phyloP scores from a whole-genome alignment of 805 yeast genomes.

The Spathaspora hagerdaliae region DNA sequence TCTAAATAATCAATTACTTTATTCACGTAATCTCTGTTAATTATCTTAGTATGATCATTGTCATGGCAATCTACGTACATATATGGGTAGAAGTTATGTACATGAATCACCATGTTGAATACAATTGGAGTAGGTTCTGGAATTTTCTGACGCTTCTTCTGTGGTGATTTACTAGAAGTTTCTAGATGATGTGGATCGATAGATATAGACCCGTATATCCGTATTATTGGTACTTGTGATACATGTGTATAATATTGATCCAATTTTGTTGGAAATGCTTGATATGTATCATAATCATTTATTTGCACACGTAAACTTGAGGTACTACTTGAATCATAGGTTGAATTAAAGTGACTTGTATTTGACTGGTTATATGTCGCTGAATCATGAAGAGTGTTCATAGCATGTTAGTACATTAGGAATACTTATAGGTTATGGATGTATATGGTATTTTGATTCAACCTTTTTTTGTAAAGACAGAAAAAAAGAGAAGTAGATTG shows the following conservation, averaged over 20 bases:
- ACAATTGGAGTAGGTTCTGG: constrained; percentile 7
- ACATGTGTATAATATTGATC: constrained; percentile 43
- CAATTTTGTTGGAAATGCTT: constrained; percentile 47
- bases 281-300: constrained; percentile 64
- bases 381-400: too few species aligned
- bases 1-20: constrained; percentile 45
- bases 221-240: constrained; percentile 63
- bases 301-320: constrained; percentile 44
- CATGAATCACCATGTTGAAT: constrained; percentile 48
- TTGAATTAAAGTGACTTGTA: not conserved
- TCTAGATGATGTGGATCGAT: constrained; percentile 49
- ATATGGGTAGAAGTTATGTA: constrained; percentile 86
- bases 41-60: constrained; percentile 9
- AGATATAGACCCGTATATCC: constrained; percentile 70
- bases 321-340: not conserved
- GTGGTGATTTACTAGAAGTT: constrained; percentile 13
- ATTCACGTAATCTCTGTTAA: constrained; percentile 17
- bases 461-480: too few species aligned
- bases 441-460: too few species aligned
- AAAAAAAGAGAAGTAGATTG: too few species aligned
- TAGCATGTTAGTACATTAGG: too few species aligned
- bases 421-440: too few species aligned
- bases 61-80: constrained; percentile 63
- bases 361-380: not conserved
- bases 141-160: constrained; percentile 2